Base-by-base conservation (phyloP, 768 basidiomycete genomes). In the Tulasnella sp. region DNA sequence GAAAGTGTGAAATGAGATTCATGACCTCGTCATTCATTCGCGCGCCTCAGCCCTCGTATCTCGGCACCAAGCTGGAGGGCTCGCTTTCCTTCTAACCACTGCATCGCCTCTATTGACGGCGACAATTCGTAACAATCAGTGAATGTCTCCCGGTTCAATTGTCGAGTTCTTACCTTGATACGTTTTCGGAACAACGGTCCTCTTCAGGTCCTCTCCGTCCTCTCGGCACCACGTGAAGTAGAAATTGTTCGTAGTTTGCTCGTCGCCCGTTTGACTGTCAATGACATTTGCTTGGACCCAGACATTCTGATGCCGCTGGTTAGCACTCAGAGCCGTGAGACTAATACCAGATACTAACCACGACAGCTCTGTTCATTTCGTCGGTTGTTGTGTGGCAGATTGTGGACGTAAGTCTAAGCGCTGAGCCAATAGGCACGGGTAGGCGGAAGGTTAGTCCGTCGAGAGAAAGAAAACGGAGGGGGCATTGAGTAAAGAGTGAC, bases 341-440 rank as follows among this genome's bases (percentile, higher is more conserved):
- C 16, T 29, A 62, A 73, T 37, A 14, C 65, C 29, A 9, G 12
- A 3, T 12, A 83, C 89, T 76, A 77, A 92, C 90, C 29, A 90
- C 86, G 6, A 87, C 80, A 32, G 83, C 81, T n/a, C 86, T 82
- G 75, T 84, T 86, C 72, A 84, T 78, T 32, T 80, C 75, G n/a
- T 85, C 83, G 4, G 81, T 78, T 0, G 81, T 79, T 1, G 87
- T 85, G 76, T 91, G 86, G 11, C 90, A 82, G 41, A 94, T 85
- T 75, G 87, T 84, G 1, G 90, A 90, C 0, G 86, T 86, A 41
- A 94, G 83, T 3, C 89, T 86, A 16, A 94, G 84, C 65, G 93
- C 90, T 0, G 89, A 91, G 6, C 92, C 92, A 62, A 94, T 93
- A 1, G 91, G 90, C 0, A 95, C 92, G 0, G 92, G 91, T 34